Evolutionary conservation across 768 basidiomycete genomes (phyloP), one percentile per base, ranked within the genome.

Genomic region (Dioszegia aurantiaca): DNA sequence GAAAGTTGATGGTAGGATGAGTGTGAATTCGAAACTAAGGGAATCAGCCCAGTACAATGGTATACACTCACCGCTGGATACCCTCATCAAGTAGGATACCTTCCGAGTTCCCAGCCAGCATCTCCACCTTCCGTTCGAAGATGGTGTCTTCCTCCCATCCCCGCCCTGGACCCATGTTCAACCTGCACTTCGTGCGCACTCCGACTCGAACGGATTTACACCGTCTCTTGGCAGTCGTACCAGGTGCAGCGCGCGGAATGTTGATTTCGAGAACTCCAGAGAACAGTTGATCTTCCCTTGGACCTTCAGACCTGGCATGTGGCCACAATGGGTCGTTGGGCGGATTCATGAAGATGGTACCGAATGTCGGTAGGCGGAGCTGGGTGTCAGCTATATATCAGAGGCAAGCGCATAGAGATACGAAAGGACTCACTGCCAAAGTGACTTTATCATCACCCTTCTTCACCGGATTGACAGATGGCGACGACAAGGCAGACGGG

Each of bases 41-140:
- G 8, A 33, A 33, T 33, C 33, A 33, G 33, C 14, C 6, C 33
- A 6, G 33, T n/a, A n/a, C n/a, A 33, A 6, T 33, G 33, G 33
- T 14, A 33, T 6, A 33, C 14, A 56, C 59, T 49, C 46, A 67
- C 65, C 57, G 53, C 42, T 69, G 66, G 17, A 61, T 45, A 3
- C 71, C 71, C 45, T 70, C 67, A 43, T 73, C 69, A 24, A 73
- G 59, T 57, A 53, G 43, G 24, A 73, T 59, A 11, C 70, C 70
- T 2, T 65, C 67, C 36, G 52, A 40, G 21, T 37, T 61, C 21
- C 57, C 62, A 6, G 59, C 68, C 23, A 46, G 56, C 31, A 69
- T 58, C 44, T 69, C 69, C 3, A 63, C 62, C 30, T 59, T 65
- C 31, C 69, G 19, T 37, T 64, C 61, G 33, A 67, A 73, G 11